Base-by-base conservation (phyloP, 2,329 filamentous ascomycete species). In the Claviceps sp. region DNA sequence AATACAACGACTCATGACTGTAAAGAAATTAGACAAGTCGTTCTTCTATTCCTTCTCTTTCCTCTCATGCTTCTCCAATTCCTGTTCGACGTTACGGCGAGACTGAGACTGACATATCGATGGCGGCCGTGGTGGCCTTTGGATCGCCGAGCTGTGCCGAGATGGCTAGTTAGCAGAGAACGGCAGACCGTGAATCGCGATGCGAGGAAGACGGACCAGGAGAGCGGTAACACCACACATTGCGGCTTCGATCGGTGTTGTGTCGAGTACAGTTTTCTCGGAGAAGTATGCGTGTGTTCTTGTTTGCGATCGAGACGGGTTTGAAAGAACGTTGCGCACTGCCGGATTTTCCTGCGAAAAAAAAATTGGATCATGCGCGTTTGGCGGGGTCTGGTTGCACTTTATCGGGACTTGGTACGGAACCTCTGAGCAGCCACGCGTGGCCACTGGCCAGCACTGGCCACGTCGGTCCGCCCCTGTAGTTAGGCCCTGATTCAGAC, bases 1-100 rank as follows among this genome's bases (percentile, higher is more conserved):
- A 80, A 67, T 84, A 86, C n/a, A 86, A 71, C 42, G 78, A 75
- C 66, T 87, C 83, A 63, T 87, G 83, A 6, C 45, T 46, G 45
- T 37, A 22, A 46, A 8, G 22, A 17, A 11, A 11, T 46, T 46
- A 46, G 45, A 46, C 9, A 14, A 3, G 8, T 34, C 11, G 16
- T 7, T 23, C n/a, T n/a, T 45, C 14, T 26, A 13, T 14, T 8
- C 22, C 8, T 14, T 3, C 23, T 14, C 5, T 34, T 23, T 11
- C 11, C 44, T 20, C 44, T 17, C 40, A 17, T n/a, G 23, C 16
- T 45, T 11, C 6, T 5, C 16, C n/a, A 13, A 6, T 20, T 34
- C 23, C 16, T 9, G 14, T n/a, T 26, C 23, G 14, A 11, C 22
- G 26, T 9, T 22, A 16, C 9, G 29, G 26, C 11, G 4, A 11